Evolutionary conservation across 208 protist species (phyloP).

Genomic region (Leishmania mexicana): DNA sequence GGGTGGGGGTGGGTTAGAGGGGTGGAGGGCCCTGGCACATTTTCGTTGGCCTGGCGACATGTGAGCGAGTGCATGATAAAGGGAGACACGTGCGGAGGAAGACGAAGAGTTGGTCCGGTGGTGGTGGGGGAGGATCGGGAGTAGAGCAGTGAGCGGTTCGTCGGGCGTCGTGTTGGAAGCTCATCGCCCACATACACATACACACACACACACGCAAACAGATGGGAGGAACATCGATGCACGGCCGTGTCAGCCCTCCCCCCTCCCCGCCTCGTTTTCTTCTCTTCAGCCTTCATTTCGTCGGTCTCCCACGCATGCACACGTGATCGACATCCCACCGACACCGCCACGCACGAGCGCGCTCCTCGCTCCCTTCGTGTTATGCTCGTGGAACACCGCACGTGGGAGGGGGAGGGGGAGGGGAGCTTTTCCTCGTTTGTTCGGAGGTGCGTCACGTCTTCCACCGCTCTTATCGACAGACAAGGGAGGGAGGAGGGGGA

Average conservation of each 20-base stretch:
- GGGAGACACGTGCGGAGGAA: not conserved
- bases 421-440: not conserved
- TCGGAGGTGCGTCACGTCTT: not conserved
- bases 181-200: not conserved
- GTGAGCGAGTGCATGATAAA: not conserved
- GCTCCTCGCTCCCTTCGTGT: not conserved
- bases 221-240: not conserved
- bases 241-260: not conserved
- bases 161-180: constrained; percentile 1
- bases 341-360: not conserved
- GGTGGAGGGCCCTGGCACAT: not conserved
- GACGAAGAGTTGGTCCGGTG: not conserved
- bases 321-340: not conserved
- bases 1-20: not conserved
- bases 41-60: not conserved
- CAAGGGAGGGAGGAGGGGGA: not conserved
- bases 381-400: not conserved
- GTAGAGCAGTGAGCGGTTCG: constrained; percentile 1
- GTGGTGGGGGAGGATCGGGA: constrained; percentile 6
- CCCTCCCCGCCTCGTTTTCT: too few relatives aligned
- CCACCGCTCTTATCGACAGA: not conserved
- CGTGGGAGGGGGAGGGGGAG: too few relatives aligned
- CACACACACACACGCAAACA: not conserved
- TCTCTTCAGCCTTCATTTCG: not conserved
- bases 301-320: not conserved